phyloP scores from a whole-genome alignment of 495 filamentous ascomycete genomes.

The Cairneyella variabilis region DNA sequence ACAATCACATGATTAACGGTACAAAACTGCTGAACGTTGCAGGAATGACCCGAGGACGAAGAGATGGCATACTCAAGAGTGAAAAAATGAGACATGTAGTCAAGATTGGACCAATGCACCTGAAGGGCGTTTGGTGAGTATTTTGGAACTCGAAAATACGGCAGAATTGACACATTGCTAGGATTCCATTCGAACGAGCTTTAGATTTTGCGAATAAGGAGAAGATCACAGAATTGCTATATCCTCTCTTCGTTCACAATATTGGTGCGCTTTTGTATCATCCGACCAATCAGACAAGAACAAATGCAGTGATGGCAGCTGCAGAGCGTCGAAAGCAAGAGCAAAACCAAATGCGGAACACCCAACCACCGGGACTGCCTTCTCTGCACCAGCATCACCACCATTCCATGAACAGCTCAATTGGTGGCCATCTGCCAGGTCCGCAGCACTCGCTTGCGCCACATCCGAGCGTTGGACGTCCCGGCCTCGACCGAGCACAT shows the following conservation, averaged over 20 bases:
- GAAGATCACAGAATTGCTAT: conserved; percentile 93
- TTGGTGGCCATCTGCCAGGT: conserved; percentile 61
- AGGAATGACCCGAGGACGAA: conserved; percentile 93
- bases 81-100: conserved; percentile 96
- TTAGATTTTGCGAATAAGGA: conserved; percentile 99
- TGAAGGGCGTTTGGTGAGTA: conserved; percentile 96
- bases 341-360: conserved; percentile 46
- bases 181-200: conserved; percentile 96
- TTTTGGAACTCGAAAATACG: not conserved
- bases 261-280: conserved; percentile 94
- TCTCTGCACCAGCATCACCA: conserved; percentile 70
- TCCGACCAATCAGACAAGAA: conserved; percentile 78
- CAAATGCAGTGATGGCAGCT: conserved; percentile 83
- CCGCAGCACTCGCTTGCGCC: conserved; percentile 67
- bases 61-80: conserved; percentile 96
- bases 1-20: conserved; percentile 99
- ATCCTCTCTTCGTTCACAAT: conserved; percentile 96
- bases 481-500: conserved; percentile 73
- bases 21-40: conserved; percentile 97
- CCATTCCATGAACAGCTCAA: conserved; percentile 70
- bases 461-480: conserved; percentile 63
- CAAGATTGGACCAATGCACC: conserved; percentile 98
- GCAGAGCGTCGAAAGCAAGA: conserved; percentile 71
- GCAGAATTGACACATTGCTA: conserved; percentile 33
- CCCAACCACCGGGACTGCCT: conserved; percentile 55